Conservation (phyloP, 768 basidiomycete genomes). For the Russula foetens region DNA sequence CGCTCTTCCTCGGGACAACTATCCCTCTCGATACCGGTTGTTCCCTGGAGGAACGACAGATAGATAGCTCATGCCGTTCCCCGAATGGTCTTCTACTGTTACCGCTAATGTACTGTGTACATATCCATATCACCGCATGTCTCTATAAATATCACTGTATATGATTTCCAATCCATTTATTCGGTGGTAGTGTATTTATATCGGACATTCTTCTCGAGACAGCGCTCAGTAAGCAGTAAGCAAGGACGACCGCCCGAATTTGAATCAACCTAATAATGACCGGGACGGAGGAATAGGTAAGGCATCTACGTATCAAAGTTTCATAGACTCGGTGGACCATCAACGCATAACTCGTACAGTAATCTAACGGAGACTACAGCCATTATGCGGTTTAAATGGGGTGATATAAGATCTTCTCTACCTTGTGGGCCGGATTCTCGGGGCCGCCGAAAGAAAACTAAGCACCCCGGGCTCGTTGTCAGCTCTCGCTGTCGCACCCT, state of each 20-base stretch:
- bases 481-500: neutral
- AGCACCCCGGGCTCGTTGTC: neutral
- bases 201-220: neutral
- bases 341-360: too few species aligned
- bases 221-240: too few species aligned
- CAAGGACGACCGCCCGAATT: too few species aligned
- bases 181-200: neutral
- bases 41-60: conserved; percentile 9
- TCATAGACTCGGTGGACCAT: too few species aligned
- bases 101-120: conserved; percentile 2
- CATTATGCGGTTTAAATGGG: neutral
- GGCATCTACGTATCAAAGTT: too few species aligned
- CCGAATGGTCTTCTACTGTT: neutral
- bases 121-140: neutral
- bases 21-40: neutral
- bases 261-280: too few species aligned
- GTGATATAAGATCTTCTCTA: conserved; percentile 1
- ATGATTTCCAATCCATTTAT: neutral
- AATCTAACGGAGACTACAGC: too few species aligned
- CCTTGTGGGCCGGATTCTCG: neutral
- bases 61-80: neutral
- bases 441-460: neutral
- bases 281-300: too few species aligned
- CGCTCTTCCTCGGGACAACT: neutral
- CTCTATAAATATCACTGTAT: neutral